Evolutionary conservation across 306 rosid genomes (phyloP).

Genomic region (Medicago ruthenica): DNA sequence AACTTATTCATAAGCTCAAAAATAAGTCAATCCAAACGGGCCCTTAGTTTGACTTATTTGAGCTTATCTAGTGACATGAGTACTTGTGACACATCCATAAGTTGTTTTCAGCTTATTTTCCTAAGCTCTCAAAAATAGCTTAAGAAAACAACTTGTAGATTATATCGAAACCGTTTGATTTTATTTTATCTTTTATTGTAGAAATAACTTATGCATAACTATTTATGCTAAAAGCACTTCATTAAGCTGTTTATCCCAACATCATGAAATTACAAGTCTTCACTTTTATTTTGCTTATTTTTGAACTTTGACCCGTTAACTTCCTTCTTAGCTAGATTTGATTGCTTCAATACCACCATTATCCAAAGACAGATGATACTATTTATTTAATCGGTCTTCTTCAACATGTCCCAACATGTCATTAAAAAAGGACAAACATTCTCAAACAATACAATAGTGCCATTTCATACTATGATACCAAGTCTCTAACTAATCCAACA

Average conservation of each 20-base stretch:
- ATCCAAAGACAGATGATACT: constrained; percentile 10
- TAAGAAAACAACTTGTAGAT: background rate
- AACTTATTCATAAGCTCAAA: too few species aligned
- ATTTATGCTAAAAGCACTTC: background rate
- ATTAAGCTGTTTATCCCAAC: background rate
- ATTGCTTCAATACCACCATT: constrained; percentile 8
- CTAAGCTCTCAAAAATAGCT: background rate
- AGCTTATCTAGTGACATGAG: background rate
- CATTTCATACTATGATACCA: constrained; percentile 13
- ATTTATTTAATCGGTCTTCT: constrained; percentile 14
- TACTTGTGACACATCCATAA: background rate
- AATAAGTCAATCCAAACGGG: too few species aligned
- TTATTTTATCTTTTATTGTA: background rate
- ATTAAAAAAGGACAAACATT: constrained; percentile 14
- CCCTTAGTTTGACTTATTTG: background rate
- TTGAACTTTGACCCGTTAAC: constrained; percentile 2
- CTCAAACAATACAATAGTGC: background rate
- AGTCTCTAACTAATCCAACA: constrained; percentile 38
- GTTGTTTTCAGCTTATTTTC: background rate
- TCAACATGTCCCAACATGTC: constrained; percentile 8
- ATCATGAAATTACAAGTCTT: constrained; percentile 2
- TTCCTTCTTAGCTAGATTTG: constrained; percentile 14
- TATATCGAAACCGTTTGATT: background rate
- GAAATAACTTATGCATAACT: background rate
- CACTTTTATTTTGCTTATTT: constrained; percentile 1